Conservation (phyloP, 2,329 filamentous ascomycete genomes). For the Pezicula radicicola region DNA sequence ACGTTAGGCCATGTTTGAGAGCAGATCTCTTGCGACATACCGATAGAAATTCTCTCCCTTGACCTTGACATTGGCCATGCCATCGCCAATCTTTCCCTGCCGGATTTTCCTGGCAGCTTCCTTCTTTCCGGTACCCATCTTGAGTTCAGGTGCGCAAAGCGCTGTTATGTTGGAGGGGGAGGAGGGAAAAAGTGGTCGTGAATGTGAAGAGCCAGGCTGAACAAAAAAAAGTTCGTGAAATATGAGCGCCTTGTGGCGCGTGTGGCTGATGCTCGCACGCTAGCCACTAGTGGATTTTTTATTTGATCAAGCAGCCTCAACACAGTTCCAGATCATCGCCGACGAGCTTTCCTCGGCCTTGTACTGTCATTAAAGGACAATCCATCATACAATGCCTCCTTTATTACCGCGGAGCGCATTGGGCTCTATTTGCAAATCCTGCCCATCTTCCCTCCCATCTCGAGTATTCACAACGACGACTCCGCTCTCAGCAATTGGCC, state of each 20-base stretch:
- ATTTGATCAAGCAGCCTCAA: background rate
- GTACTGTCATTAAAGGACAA: background rate
- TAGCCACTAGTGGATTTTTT: background rate
- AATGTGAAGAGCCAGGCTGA: conserved; percentile 13
- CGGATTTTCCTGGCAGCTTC: conserved; percentile 78
- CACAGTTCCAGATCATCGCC: background rate
- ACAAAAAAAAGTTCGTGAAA: conserved; percentile 10
- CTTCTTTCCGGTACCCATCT: conserved; percentile 90
- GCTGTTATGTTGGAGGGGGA: conserved; percentile 9
- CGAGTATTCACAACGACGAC: conserved; percentile 44
- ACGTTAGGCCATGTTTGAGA: conserved; percentile 7
- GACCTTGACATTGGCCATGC: conserved; percentile 84
- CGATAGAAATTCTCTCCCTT: conserved; percentile 99
- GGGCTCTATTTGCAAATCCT: conserved; percentile 27
- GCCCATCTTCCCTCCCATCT: conserved; percentile 25
- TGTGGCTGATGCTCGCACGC: background rate
- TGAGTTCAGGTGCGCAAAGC: conserved; percentile 23
- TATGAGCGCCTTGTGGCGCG: background rate
- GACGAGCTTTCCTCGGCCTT: background rate
- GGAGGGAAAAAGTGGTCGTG: conserved; percentile 9
- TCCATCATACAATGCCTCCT: conserved; percentile 21
- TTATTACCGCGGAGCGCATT: conserved; percentile 22
- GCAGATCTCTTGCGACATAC: conserved; percentile 36
- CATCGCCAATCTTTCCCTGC: conserved; percentile 81
- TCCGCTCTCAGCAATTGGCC: conserved; percentile 54